Percentiles rank a stretch among this genome's conserved stretches.
Conservation (phyloP, 2,329 filamentous ascomycete genomes). For the Colletotrichum trifolii region DNA sequence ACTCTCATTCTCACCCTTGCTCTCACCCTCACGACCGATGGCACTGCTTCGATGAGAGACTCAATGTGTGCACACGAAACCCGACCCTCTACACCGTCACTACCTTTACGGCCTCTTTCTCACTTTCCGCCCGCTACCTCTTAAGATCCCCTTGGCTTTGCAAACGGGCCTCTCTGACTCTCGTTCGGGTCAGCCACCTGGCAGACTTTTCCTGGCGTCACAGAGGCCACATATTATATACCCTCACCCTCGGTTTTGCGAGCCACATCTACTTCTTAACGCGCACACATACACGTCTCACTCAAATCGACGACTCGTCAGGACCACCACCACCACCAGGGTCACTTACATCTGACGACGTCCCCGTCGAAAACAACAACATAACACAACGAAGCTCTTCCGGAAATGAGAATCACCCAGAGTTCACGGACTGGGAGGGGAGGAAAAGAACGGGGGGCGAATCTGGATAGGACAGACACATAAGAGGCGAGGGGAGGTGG, state of each 20-base stretch:
- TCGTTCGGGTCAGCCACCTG: not conserved
- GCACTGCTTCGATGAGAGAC: slow-evolving; percentile 11
- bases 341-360: not conserved
- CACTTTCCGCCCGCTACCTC: slow-evolving; percentile 3
- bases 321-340: slow-evolving; percentile 5
- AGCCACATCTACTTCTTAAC: slow-evolving; percentile 12
- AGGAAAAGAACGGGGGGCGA: not conserved
- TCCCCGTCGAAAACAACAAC: not conserved
- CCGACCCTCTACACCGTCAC: slow-evolving; percentile 4
- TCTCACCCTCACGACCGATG: not conserved
- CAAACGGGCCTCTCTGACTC: not conserved
- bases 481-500: not conserved
- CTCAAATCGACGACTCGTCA: not conserved
- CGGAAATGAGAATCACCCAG: not conserved
- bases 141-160: slow-evolving; percentile 3
- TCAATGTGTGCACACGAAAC: slow-evolving; percentile 2
- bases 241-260: not conserved
- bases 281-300: slow-evolving; percentile 8
- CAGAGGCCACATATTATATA: not conserved
- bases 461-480: not conserved
- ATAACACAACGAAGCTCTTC: slow-evolving; percentile 9
- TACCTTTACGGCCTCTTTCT: not conserved
- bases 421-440: slow-evolving; percentile 17
- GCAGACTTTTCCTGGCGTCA: not conserved
- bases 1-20: too few relatives aligned